Base-by-base conservation (phyloP, 2,329 filamentous ascomycete genomes). In the Phoma sp. region DNA sequence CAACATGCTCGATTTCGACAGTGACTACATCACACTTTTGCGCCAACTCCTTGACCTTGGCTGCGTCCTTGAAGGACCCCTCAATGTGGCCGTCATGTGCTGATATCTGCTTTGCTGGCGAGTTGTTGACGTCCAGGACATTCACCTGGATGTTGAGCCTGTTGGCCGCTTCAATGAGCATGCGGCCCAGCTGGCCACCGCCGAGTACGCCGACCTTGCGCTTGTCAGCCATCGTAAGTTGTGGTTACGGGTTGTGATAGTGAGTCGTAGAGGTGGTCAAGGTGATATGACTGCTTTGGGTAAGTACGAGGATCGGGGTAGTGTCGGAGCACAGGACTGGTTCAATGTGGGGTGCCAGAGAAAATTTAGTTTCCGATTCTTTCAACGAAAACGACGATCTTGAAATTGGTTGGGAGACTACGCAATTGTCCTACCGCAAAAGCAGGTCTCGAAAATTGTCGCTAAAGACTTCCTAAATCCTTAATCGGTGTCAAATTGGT, bases 1-100 rank as follows among this genome's bases (percentile, higher is more conserved):
- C 87, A 55, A 97, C 89, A 77, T 97, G 94, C 80, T 98, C 94
- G 61, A 96, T 97, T 77, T 98, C 94, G 13, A 96, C 91, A 0
- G 92, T 97, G 58, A 97, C 81, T 15, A 96, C 85, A 72, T 96
- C 91, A 66, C 88, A 92, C 31, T 82, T 78, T 35, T 84, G 78
- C 2, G 94, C 92, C n/a, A 98, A 82, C 73, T 91, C 83, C 38
- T 87, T 85, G 62, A 98, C 92, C 62, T 90, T 88, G 31, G 85
- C 84, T 0, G 88, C 81, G 64, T 96, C 89, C 73, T 92, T 93
- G 83, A 96, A 97, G 0, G 92, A 96, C 54, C 93, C 94, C 17
- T 87, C 84, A 54, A 96, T 85, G 72, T 97, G 92, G 61, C 83
- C 81, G 63, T 82, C 78, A 73, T 89, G 90, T 63, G 86, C 84